Evolutionary conservation across 2,329 filamentous ascomycete species (phyloP).

Genomic region (Tolypocladium pustulatum): DNA sequence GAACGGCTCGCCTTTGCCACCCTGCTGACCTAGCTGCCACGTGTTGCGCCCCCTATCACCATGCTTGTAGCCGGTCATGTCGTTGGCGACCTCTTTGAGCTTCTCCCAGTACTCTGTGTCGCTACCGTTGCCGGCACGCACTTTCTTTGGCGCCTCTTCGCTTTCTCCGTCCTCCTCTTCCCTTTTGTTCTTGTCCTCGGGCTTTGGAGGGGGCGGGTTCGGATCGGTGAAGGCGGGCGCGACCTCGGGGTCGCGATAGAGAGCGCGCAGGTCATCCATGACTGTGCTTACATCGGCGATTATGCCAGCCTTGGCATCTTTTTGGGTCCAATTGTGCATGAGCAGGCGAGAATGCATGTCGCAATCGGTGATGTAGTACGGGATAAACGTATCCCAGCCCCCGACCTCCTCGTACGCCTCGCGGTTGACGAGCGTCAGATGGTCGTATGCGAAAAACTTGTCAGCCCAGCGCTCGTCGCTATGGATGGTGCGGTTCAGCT

Average conservation of each 20-base stretch:
- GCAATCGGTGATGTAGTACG: slow-evolving; percentile 48
- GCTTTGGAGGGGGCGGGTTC: slow-evolving; percentile 19
- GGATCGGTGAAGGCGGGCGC: slow-evolving; percentile 25
- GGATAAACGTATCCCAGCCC: slow-evolving; percentile 47
- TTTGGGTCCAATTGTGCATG: slow-evolving; percentile 33
- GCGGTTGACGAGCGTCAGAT: slow-evolving; percentile 45
- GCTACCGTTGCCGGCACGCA: not conserved
- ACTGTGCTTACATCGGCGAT: slow-evolving; percentile 34
- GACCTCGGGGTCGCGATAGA: slow-evolving; percentile 32
- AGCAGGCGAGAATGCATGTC: slow-evolving; percentile 40
- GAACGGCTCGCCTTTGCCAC: slow-evolving; percentile 41
- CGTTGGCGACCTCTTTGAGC: slow-evolving; percentile 12
- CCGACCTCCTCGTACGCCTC: slow-evolving; percentile 37
- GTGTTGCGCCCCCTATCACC: slow-evolving; percentile 32
- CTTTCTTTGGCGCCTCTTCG: not conserved
- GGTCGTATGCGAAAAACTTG: slow-evolving; percentile 49
- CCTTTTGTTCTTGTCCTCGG: slow-evolving; percentile 5
- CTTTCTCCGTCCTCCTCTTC: not conserved
- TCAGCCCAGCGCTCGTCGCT: slow-evolving; percentile 34
- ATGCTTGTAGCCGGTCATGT: slow-evolving; percentile 33
- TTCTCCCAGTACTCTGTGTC: slow-evolving; percentile 8
- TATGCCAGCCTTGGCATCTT: slow-evolving; percentile 26
- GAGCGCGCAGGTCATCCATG: slow-evolving; percentile 32
- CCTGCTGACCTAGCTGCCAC: slow-evolving; percentile 41
- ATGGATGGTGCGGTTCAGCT: slow-evolving; percentile 19